These are phyloP conservation scores for Paramecium sonneborni DNA, from an alignment of 73 alveolate genomes.

Conservation along the genomic window DNA sequence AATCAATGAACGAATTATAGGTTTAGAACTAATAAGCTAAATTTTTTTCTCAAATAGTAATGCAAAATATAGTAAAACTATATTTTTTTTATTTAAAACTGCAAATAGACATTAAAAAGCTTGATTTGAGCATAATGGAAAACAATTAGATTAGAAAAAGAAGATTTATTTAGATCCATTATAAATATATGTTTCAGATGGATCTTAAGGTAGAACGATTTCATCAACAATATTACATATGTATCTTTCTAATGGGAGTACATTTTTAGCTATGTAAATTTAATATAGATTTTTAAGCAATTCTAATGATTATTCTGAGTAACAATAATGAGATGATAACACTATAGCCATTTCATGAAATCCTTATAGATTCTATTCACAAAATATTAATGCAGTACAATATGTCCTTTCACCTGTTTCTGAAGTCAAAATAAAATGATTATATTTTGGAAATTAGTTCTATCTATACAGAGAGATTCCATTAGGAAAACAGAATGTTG, in stretches of 20 bases:
- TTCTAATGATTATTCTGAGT: conserved; percentile 44
- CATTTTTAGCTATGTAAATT: conserved; percentile 44
- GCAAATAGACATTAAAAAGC: conserved; percentile 49
- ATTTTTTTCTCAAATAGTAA: conserved; percentile 54
- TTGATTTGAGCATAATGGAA: conserved; percentile 53
- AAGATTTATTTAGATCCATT: not conserved
- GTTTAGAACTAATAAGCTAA: not conserved
- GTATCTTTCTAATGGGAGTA: conserved; percentile 55
- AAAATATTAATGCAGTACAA: not conserved
- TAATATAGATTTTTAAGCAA: conserved; percentile 36
- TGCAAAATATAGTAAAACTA: conserved; percentile 35
- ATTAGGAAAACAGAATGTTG: conserved; percentile 7
- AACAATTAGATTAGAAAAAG: not conserved
- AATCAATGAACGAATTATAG: not conserved
- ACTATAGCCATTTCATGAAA: conserved; percentile 52
- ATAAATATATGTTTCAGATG: conserved; percentile 12
- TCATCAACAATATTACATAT: conserved; percentile 64
- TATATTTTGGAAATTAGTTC: not conserved
- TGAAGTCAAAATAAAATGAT: not conserved
- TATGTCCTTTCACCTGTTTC: not conserved
- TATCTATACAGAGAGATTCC: not conserved
- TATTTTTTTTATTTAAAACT: conserved; percentile 29
- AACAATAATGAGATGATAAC: conserved; percentile 43
- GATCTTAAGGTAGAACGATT: not conserved
- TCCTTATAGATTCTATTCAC: not conserved